Evolutionary conservation across 257 asterid species (phyloP).

Genomic region (Dorcoceras hygrometricum): DNA sequence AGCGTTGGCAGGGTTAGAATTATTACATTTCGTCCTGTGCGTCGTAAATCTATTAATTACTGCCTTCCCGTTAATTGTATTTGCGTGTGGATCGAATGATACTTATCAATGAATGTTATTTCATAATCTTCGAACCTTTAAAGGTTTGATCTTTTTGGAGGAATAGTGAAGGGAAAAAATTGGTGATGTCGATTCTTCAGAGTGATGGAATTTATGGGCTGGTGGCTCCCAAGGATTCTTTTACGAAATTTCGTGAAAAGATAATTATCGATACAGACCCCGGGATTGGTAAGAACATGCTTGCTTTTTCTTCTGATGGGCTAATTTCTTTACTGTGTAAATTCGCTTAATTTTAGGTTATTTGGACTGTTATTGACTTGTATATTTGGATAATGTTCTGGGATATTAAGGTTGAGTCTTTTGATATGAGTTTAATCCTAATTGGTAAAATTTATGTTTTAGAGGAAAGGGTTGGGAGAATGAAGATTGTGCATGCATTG

Average conservation of each 20-base stretch:
- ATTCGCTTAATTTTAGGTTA: neutral
- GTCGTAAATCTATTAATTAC: too few species aligned
- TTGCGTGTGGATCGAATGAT: too few species aligned
- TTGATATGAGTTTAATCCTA: neutral
- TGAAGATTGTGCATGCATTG: neutral
- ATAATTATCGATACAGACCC: conserved; percentile 65
- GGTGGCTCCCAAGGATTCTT: conserved; percentile 21
- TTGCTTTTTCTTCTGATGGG: neutral
- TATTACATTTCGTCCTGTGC: too few species aligned
- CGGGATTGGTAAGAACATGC: conserved; percentile 47
- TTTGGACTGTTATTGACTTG: neutral
- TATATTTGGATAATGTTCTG: conserved; percentile 5
- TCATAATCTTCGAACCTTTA: conserved; percentile 22
- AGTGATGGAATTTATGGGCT: conserved; percentile 32
- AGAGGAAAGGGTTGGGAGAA: neutral
- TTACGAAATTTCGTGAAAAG: conserved; percentile 37
- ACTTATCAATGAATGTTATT: neutral
- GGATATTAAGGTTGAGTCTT: conserved; percentile 18
- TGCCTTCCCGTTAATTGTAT: too few species aligned
- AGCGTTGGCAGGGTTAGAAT: too few species aligned
- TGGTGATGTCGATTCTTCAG: conserved; percentile 39
- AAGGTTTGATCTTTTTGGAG: conserved; percentile 13
- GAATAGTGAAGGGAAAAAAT: conserved; percentile 16
- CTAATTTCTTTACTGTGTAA: neutral
- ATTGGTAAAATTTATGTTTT: neutral